Evolutionary conservation across 768 basidiomycete species (phyloP), one percentile per base, ranked within the genome.

Genomic region (Mycena amicta): DNA sequence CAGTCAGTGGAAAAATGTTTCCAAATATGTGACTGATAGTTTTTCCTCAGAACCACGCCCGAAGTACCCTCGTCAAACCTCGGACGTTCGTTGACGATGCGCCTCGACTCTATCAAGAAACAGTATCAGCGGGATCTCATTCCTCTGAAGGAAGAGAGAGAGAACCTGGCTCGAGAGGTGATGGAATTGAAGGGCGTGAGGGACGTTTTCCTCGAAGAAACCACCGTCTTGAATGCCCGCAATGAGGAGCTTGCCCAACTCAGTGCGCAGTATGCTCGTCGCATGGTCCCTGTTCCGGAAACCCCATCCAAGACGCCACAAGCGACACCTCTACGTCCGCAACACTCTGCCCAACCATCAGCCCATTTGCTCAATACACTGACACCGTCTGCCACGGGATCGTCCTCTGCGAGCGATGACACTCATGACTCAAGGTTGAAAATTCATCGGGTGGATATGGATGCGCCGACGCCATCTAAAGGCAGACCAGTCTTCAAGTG

Each of bases 201-300:
- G 29, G 94, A 97, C 63, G 83, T 88, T 40, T 90, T 91, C 73
- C 75, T 95, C 39, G 95, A 96, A 67, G 97, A 99, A 75, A 92
- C 94, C 0, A 89, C 93, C 0, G 88, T 88, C 22, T 82, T 99
- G 50, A 93, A 93, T 69, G 88, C 87, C 5, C 86, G 94, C 49
- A 98, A 98, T 74, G 94, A 95, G 66, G 92, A 95, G 70, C 81
- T 99, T 5, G 90, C 91, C 1, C 90, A 94, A 70, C 83, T 98
- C 43, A 91, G 90, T 63, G 82, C 88, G 4, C 89, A 93, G 29
- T 92, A 95, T 61, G 75, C 85, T 11, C 86, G 92, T 31, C 88
- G 92, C 59, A 82, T 92, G 67, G 95, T 97, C 50, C 71, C 68
- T 26, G 71, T 74, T 25, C 74, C 75, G 16, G 79, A 81, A 58